A percentile compares a stretch with the other conserved stretches of the same genome.
Conservation (phyloP, 306 rosid species). For the Quercus agrifolia region DNA sequence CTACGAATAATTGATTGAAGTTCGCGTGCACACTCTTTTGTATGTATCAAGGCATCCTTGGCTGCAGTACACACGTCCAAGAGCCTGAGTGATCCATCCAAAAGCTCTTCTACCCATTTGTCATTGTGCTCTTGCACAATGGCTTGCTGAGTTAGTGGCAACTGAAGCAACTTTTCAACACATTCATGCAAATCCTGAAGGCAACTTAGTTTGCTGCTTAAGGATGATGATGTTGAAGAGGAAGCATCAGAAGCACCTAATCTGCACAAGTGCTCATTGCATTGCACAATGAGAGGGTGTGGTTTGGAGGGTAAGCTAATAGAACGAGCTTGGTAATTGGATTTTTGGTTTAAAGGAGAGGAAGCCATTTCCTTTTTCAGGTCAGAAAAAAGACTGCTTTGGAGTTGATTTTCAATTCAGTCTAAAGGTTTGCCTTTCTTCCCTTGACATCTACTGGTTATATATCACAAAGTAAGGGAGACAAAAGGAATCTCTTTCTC, state of each 20-base stretch:
- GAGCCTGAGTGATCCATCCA: constrained; percentile 44
- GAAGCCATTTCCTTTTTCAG: constrained; percentile 26
- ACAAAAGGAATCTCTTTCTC: constrained; percentile 32
- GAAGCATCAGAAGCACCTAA: constrained; percentile 19
- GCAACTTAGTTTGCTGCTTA: constrained; percentile 25
- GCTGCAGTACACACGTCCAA: constrained; percentile 43
- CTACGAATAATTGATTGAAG: constrained; percentile 47
- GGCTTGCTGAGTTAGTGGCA: constrained; percentile 43
- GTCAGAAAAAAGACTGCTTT: neutral
- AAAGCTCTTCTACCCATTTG: constrained; percentile 48
- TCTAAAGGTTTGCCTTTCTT: neutral
- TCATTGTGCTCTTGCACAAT: constrained; percentile 31
- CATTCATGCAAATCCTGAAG: constrained; percentile 45
- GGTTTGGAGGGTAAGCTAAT: constrained; percentile 45
- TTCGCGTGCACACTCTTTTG: constrained; percentile 46
- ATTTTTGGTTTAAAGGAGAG: constrained; percentile 26
- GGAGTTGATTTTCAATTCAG: constrained; percentile 6
- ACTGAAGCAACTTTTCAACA: constrained; percentile 34
- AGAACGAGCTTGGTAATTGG: constrained; percentile 39
- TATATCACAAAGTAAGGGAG: constrained; percentile 20
- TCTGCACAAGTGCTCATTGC: constrained; percentile 36
- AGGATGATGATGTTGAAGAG: constrained; percentile 24
- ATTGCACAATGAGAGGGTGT: constrained; percentile 40
- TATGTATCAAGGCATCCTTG: constrained; percentile 48
- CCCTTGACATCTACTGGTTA: constrained; percentile 2